Evolutionary conservation across 2,329 filamentous ascomycete species (phyloP).

Genomic region (Phoma sp.): DNA sequence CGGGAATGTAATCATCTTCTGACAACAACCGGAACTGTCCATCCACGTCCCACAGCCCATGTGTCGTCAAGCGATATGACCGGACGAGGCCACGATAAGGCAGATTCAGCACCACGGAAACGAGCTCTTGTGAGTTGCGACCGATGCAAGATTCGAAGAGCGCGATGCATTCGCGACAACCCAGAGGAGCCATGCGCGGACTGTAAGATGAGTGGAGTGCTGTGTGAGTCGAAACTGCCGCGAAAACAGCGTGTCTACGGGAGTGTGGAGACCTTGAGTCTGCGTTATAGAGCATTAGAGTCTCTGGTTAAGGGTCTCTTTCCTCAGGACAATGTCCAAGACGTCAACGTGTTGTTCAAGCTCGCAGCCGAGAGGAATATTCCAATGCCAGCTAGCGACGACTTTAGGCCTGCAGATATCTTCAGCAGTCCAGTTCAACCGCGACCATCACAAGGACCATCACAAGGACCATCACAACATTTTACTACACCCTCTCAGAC

Average conservation of each 20-base stretch:
- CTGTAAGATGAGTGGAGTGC: slow-evolving; percentile 48
- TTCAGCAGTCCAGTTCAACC: slow-evolving; percentile 21
- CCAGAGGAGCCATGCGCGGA: slow-evolving; percentile 46
- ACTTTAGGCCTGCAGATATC: slow-evolving; percentile 35
- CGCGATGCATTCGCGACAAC: slow-evolving; percentile 36
- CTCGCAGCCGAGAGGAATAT: slow-evolving; percentile 50
- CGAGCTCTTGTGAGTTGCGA: slow-evolving; percentile 41
- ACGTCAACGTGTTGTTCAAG: slow-evolving; percentile 48
- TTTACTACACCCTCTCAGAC: slow-evolving; percentile 8
- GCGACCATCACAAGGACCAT: slow-evolving; percentile 5
- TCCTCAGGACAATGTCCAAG: slow-evolving; percentile 47
- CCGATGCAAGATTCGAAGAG: slow-evolving; percentile 37
- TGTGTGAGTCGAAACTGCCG: slow-evolving; percentile 53
- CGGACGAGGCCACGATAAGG: slow-evolving; percentile 21
- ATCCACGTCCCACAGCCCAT: slow-evolving; percentile 7
- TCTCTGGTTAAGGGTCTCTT: slow-evolving; percentile 51
- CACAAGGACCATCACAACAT: slow-evolving; percentile 12
- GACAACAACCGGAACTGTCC: slow-evolving; percentile 14
- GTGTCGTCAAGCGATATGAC: slow-evolving; percentile 12
- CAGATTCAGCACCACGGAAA: slow-evolving; percentile 31
- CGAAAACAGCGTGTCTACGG: slow-evolving; percentile 55
- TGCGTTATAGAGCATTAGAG: slow-evolving; percentile 52
- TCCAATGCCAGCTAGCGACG: slow-evolving; percentile 43
- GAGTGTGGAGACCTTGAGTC: slow-evolving; percentile 54
- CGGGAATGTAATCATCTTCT: slow-evolving; percentile 6